Base-by-base conservation (phyloP, 768 basidiomycete species). In the Lentinula sp. region DNA sequence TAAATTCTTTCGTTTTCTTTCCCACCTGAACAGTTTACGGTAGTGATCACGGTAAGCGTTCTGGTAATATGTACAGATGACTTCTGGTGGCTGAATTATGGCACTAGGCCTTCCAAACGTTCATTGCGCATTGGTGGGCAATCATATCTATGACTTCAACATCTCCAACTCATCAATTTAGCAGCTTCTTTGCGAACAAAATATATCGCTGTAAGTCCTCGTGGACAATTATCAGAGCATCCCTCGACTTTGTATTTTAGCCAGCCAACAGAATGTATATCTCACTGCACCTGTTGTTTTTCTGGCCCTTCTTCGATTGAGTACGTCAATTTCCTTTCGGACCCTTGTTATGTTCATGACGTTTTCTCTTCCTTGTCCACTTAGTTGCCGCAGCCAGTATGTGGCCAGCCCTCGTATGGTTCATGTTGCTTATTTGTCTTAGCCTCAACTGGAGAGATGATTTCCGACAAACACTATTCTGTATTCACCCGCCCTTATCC, bases 121-220 rank as follows among this genome's bases (percentile, higher is more conserved):
- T 59, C 15, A 59, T 59, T 34, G 48, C 58, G 15, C 58, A 59
- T 23, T 59, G 58, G 58, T 59, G 58, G 48, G 58, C 18, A 31
- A 16, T 5, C 0, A 21, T 48, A 10, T 43, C 57, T 32, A 57
- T 21, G 45, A 46, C 11, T 34, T 39, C 1, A 4, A 21, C 5
- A 16, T 18, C 35, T 48, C 23, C n/a, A 49, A 45, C 45, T 18
- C 4, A 16, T 18, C 15, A 45, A 9, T 39, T 28, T n/a, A 21
- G 35, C 57, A 48, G 58, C 34, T 59, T 34, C 46, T 59, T 59
- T 50, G 58, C 58, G 9, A 48, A 59, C 35, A 59, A 59, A 18
- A 59, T 59, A 28, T 59, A 59, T 50, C 40, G 58, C 7, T 59
- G 58, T 59, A 34, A 59, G 58, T 23, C 2, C n/a, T n/a, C 5